A percentile compares a stretch with the other conserved stretches of the same genome.
phyloP scores from a whole-genome alignment of 345 rosid genomes.

The Brassica carinata region DNA sequence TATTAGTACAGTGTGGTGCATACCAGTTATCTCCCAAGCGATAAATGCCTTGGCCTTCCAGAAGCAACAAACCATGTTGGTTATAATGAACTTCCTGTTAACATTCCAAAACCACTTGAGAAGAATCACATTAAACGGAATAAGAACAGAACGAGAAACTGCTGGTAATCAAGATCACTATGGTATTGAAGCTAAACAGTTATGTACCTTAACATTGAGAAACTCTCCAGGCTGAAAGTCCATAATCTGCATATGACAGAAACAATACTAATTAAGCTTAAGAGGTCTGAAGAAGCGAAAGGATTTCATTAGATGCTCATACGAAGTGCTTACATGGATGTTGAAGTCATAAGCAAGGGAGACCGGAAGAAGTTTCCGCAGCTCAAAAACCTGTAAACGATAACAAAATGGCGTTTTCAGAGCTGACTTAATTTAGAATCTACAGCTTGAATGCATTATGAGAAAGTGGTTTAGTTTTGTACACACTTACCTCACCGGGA shows the following conservation, averaged over 20 bases:
- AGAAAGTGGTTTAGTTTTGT: conserved; percentile 13
- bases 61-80: conserved; percentile 90
- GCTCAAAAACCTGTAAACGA: conserved; percentile 68
- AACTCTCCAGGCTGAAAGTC: conserved; percentile 96
- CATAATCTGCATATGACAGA: conserved; percentile 65
- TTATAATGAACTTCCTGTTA: conserved; percentile 93
- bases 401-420: not conserved
- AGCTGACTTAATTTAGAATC: not conserved
- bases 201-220: conserved; percentile 78
- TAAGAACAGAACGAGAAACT: not conserved
- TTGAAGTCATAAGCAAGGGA: conserved; percentile 79
- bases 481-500: conserved; percentile 72
- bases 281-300: conserved; percentile 21
- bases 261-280: conserved; percentile 23
- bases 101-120: not conserved
- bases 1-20: conserved; percentile 13
- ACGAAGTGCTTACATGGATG: conserved; percentile 67
- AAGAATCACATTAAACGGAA: not conserved
- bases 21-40: conserved; percentile 92
- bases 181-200: not conserved
- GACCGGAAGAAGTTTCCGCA: conserved; percentile 82
- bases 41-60: conserved; percentile 92
- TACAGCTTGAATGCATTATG: not conserved
- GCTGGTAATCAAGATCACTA: not conserved
- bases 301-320: conserved; percentile 12